Conservation (phyloP, 257 asterid species). For the Leonotis leonurus region DNA sequence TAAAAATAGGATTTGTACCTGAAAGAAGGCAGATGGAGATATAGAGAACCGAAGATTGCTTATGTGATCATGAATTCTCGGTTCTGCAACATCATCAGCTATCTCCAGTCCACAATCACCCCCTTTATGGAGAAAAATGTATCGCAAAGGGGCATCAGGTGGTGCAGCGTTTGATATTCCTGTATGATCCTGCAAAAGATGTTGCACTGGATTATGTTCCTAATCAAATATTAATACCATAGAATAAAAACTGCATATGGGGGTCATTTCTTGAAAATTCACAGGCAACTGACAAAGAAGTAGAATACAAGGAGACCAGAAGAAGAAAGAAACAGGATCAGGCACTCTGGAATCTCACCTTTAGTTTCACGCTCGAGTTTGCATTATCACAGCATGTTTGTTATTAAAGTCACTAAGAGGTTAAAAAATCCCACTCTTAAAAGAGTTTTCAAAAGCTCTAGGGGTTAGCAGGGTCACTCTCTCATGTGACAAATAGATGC, state of each 20-base stretch:
- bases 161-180: slow-evolving; percentile 99
- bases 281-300: not conserved
- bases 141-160: slow-evolving; percentile 71
- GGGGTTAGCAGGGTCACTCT: not conserved
- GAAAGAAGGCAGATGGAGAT: slow-evolving; percentile 98
- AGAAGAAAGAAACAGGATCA: not conserved
- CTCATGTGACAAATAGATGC: slow-evolving; percentile 3
- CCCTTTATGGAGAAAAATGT: slow-evolving; percentile 41
- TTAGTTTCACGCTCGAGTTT: too few relatives aligned
- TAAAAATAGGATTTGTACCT: slow-evolving; percentile 38
- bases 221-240: slow-evolving; percentile 6
- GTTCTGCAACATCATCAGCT: slow-evolving; percentile 49
- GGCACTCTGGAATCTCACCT: not conserved
- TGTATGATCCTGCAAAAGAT: slow-evolving; percentile 66
- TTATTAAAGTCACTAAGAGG: not conserved
- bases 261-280: not conserved
- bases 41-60: slow-evolving; percentile 70
- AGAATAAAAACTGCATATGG: not conserved
- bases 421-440: not conserved
- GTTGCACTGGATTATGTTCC: not conserved
- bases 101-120: slow-evolving; percentile 36
- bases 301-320: not conserved
- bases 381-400: not conserved
- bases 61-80: slow-evolving; percentile 81
- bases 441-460: not conserved